A percentile compares a stretch with the other conserved stretches of the same genome.
phyloP scores from a whole-genome alignment of 1,139 yeast genomes.

The Torulaspora pretoriensis region DNA sequence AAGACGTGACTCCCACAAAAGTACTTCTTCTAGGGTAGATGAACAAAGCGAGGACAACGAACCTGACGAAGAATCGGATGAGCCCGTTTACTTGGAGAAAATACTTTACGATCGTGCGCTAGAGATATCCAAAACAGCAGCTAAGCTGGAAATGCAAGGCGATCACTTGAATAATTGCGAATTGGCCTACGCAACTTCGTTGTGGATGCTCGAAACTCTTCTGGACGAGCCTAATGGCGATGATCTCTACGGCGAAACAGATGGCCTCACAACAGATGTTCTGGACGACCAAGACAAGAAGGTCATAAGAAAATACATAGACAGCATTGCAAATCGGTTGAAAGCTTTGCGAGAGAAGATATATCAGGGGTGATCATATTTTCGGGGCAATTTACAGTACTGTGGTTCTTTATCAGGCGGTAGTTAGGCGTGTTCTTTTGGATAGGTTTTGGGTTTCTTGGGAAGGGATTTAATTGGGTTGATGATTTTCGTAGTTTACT shows the following conservation, averaged over 20 bases:
- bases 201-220: constrained; percentile 92
- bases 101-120: constrained; percentile 87
- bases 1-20: constrained; percentile 4
- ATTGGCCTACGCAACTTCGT: constrained; percentile 80
- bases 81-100: constrained; percentile 64
- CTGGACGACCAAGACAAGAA: constrained; percentile 67
- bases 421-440: neutral
- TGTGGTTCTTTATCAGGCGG: neutral
- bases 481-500: constrained; percentile 1
- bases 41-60: constrained; percentile 1
- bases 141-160: constrained; percentile 75
- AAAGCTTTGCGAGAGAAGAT: constrained; percentile 46
- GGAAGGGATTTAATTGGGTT: constrained; percentile 2
- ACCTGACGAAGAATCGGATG: constrained; percentile 4
- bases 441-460: neutral
- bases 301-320: constrained; percentile 73
- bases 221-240: constrained; percentile 44
- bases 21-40: constrained; percentile 4
- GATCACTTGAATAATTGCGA: constrained; percentile 79
- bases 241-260: constrained; percentile 13
- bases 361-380: constrained; percentile 6
- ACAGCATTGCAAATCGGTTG: constrained; percentile 67
- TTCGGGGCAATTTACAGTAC: neutral
- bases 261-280: constrained; percentile 27
- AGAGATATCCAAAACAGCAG: constrained; percentile 88